Evolutionary conservation across 2,329 filamentous ascomycete genomes (phyloP).

Genomic region (Trichoderma semiorbis): DNA sequence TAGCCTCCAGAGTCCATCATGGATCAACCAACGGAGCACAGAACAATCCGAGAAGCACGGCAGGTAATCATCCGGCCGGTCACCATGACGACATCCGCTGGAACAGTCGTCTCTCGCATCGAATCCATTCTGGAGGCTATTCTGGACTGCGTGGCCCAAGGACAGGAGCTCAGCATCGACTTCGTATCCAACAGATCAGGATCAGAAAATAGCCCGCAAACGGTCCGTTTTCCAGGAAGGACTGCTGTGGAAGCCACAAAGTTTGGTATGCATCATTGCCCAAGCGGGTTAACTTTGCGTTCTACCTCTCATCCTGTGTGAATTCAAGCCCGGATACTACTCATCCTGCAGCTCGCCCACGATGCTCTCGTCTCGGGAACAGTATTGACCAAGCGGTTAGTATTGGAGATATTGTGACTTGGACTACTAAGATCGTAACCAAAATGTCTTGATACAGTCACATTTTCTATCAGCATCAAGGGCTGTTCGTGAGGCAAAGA

Average conservation of each 20-base stretch:
- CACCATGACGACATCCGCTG: conserved; percentile 20
- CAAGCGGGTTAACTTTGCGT: background rate
- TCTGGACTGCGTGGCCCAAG: conserved; percentile 27
- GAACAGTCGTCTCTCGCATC: conserved; percentile 33
- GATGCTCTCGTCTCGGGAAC: conserved; percentile 54
- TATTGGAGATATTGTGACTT: background rate
- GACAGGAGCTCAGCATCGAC: conserved; percentile 28
- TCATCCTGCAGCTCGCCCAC: conserved; percentile 58
- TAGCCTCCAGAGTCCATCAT: background rate
- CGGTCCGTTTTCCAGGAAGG: conserved; percentile 46
- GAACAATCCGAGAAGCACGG: background rate
- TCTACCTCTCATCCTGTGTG: background rate
- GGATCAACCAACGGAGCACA: background rate
- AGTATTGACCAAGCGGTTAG: conserved; percentile 60
- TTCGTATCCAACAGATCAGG: conserved; percentile 26
- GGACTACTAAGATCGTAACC: background rate
- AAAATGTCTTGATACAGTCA: conserved; percentile 48
- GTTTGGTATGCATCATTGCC: conserved; percentile 43
- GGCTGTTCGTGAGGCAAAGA: conserved; percentile 65
- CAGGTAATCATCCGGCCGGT: background rate
- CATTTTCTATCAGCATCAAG: conserved; percentile 74
- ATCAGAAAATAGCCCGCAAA: conserved; percentile 19
- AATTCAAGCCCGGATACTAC: conserved; percentile 50
- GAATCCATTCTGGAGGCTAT: conserved; percentile 34
- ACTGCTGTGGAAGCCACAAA: conserved; percentile 46